Evolutionary conservation across 2,329 filamentous ascomycete genomes (phyloP), one percentile per base, ranked within the genome.

Genomic region (Fusarium multiceps): DNA sequence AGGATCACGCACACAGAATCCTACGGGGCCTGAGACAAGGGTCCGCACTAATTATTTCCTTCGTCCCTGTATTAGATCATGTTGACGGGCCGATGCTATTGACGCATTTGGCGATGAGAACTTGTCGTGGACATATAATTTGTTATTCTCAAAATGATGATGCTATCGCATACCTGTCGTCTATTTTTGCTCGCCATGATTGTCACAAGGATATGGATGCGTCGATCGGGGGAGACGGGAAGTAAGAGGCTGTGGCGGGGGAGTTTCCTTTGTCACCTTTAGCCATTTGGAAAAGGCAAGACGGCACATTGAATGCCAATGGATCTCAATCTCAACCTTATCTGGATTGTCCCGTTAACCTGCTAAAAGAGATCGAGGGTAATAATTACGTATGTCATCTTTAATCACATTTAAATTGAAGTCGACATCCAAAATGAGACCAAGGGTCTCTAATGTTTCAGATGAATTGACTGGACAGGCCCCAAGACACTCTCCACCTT

Each of bases 361-460:
- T 46, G 43, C 43, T 7, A 46, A 46, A 46, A 46, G 43, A 25
- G 18, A 46, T 46, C 16, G 23, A 53, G 27, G 23, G 34, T n/a
- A 37, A n/a, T 28, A 11, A 37, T 51, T 51, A 41, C 49, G 49
- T 53, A 37, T 37, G 34, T 37, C 34, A 37, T 37, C 34, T 7
- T 16, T 27, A 9, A 50, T 51, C 37, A 40, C 32, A 32, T 21
- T 53, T 53, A 41, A 53, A 53, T 53, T 53, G 49, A 53, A 27
- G 37, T 28, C 6, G 18, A 40, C 18, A 27, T 42, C 16, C 49
- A 53, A 53, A 7, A 11, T 42, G 34, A 53, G 10, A 41, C 13
- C 62, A 40, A 61, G 63, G 63, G 62, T 55, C 62, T 59, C 7
- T 37, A 4, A 46, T 49, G 62, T 66, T 66, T 61, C 62, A 66